These are phyloP conservation scores for Rhizopogon sp. DNA, from an alignment of 768 basidiomycete genomes.

Conservation along the genomic window DNA sequence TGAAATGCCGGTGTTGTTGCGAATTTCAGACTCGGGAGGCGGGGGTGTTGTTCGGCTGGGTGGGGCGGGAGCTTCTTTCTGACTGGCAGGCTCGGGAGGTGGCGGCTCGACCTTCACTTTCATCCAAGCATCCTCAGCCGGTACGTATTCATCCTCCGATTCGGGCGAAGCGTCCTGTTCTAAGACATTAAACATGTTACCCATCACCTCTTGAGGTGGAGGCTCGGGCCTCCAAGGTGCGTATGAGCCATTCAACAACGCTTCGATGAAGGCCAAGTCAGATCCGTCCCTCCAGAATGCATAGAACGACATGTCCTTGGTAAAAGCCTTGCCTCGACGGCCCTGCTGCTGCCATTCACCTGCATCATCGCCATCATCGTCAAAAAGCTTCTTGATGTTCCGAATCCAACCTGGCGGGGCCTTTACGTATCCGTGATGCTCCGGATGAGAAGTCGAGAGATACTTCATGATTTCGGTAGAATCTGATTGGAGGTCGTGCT, in stretches of 20 bases:
- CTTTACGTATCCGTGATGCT: constrained; percentile 39
- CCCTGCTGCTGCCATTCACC: constrained; percentile 33
- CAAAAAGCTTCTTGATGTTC: constrained; percentile 13
- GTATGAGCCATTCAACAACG: background rate
- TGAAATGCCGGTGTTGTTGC: background rate
- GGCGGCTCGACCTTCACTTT: background rate
- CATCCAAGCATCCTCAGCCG: constrained; percentile 30
- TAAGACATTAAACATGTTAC: background rate
- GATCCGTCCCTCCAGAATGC: constrained; percentile 44
- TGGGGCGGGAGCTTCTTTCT: background rate
- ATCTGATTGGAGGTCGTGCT: constrained; percentile 25
- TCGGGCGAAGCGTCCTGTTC: constrained; percentile 2
- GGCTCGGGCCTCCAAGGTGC: background rate
- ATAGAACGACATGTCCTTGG: constrained; percentile 32
- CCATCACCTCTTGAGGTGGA: background rate
- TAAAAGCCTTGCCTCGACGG: constrained; percentile 13
- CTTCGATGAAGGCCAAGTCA: constrained; percentile 45
- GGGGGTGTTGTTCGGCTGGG: background rate
- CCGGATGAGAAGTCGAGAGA: constrained; percentile 41
- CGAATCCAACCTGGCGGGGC: constrained; percentile 48
- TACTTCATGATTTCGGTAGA: constrained; percentile 36
- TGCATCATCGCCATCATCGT: constrained; percentile 11
- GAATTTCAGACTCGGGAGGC: background rate
- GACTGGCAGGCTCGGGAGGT: background rate
- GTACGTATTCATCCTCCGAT: constrained; percentile 5